These are phyloP conservation scores for Fusarium begoniae DNA, from an alignment of 2,329 filamentous ascomycete species.

Conservation along the genomic window DNA sequence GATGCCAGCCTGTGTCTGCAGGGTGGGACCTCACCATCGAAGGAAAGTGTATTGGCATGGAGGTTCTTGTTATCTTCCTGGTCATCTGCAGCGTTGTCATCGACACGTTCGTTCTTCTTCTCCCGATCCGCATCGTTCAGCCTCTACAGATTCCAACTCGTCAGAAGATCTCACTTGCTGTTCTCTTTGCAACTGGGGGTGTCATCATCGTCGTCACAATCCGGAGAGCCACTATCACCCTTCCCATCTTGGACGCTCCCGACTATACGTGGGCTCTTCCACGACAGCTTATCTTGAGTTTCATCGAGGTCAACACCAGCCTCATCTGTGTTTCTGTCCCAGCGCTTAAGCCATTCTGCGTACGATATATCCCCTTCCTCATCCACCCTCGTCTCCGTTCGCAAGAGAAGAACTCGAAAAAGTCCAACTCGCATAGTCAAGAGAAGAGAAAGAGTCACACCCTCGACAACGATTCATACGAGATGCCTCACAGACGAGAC, in stretches of 20 bases:
- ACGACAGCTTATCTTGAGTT: slow-evolving; percentile 51
- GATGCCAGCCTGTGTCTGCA: slow-evolving; percentile 54
- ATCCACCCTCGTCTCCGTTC: slow-evolving; percentile 38
- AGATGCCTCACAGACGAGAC: slow-evolving; percentile 36
- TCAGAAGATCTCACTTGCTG: slow-evolving; percentile 60
- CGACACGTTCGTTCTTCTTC: slow-evolving; percentile 55
- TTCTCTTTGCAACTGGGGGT: slow-evolving; percentile 52
- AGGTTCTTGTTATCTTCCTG: slow-evolving; percentile 42
- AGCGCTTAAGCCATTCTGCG: slow-evolving; percentile 59
- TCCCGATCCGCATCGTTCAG: slow-evolving; percentile 56
- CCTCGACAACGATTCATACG: slow-evolving; percentile 33
- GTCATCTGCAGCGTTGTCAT: slow-evolving; percentile 54
- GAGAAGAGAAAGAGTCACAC: slow-evolving; percentile 30
- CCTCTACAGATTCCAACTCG: slow-evolving; percentile 57
- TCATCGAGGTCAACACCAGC: slow-evolving; percentile 60
- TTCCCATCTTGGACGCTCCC: slow-evolving; percentile 28
- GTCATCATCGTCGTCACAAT: slow-evolving; percentile 44
- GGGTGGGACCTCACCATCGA: slow-evolving; percentile 52
- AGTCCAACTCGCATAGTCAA: slow-evolving; percentile 17
- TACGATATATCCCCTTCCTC: slow-evolving; percentile 45
- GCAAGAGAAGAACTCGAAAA: slow-evolving; percentile 29
- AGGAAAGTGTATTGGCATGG: slow-evolving; percentile 53
- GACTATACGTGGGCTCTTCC: slow-evolving; percentile 44
- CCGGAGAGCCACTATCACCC: slow-evolving; percentile 41
- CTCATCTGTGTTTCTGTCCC: slow-evolving; percentile 60